These are phyloP conservation scores for Juglanconis juglandina DNA, from an alignment of 2,329 filamentous ascomycete genomes.

Conservation along the genomic window DNA sequence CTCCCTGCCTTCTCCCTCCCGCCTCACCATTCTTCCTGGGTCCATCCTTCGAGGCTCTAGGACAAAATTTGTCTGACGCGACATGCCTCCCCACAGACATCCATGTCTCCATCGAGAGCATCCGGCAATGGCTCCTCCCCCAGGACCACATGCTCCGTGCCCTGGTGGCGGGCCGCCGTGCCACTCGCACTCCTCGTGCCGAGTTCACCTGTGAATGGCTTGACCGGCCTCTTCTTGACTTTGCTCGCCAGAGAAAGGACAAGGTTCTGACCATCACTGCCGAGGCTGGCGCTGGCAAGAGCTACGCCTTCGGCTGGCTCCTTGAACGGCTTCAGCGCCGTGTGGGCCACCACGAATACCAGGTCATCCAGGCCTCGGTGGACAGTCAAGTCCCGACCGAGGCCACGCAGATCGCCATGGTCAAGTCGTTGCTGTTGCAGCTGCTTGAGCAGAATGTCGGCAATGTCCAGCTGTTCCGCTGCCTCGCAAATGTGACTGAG, in stretches of 20 bases:
- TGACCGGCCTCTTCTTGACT: constrained; percentile 17
- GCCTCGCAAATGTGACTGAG: constrained; percentile 19
- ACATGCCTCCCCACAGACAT: constrained; percentile 10
- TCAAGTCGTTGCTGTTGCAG: constrained; percentile 17
- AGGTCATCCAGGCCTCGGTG: constrained; percentile 18
- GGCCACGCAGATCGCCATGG: constrained; percentile 18
- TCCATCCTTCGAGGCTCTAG: background rate
- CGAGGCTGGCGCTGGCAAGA: constrained; percentile 19
- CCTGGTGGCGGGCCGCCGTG: constrained; percentile 15
- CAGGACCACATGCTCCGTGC: constrained; percentile 18
- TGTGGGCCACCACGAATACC: constrained; percentile 16
- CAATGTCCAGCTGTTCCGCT: constrained; percentile 18
- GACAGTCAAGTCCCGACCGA: constrained; percentile 18
- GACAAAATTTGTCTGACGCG: background rate
- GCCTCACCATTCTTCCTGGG: constrained; percentile 1
- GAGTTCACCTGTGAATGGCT: constrained; percentile 20
- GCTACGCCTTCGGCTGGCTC: constrained; percentile 17
- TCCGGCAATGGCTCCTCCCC: constrained; percentile 19
- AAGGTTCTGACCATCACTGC: constrained; percentile 16
- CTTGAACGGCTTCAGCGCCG: constrained; percentile 18
- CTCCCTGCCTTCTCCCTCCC: background rate
- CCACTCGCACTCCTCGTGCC: constrained; percentile 14
- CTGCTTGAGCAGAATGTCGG: constrained; percentile 19
- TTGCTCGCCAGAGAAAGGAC: constrained; percentile 15
- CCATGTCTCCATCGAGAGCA: constrained; percentile 18